Evolutionary conservation across 148 eudicot genomes (phyloP), one percentile per base, ranked within the genome.

Genomic region (Fallopia convolvulus): DNA sequence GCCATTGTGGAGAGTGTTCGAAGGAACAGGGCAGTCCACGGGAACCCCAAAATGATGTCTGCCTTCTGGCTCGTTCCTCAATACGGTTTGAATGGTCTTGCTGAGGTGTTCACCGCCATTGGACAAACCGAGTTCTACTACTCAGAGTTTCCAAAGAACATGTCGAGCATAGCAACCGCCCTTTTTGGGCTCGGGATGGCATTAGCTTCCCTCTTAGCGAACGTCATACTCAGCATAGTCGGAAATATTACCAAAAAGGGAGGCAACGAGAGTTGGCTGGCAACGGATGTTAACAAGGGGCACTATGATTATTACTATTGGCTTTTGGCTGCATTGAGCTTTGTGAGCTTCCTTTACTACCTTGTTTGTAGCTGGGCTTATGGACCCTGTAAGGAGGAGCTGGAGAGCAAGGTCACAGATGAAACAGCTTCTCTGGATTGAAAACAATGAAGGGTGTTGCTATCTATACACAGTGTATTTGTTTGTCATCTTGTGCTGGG

Each of bases 81-180:
- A 18, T 66, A 85, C 39, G 47, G 78, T 18, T 74, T 95, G 53
- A 77, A 72, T n/a, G 99, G 99, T 17, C 56, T 92, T 49, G 93
- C 99, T 0, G 99, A 94, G 83, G 92, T 92, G 2, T 87, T 91
- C 60, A 90, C 85, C 30, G 88, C 85, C 0, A 85, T 93, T 1
- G 94, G 85, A 3, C 97, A 91, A 56, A 89, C 83, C 0, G 97
- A 94, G 81, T 94, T 94, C 60, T 94, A 82, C 82, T 94, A 92
- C 82, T 79, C 91, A 0, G 98, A 94, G 82, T 82, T 94, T 79
- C 93, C 99, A 0, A 88, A 88, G 80, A 91, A 89, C 74, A 92
- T 95, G 96, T 89, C 97, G 0, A 95, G 99, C 78, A 75, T 95
- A 21, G 99, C 97, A 0, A 70, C 90, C 0, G 74, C 86, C 11